Base-by-base conservation (phyloP, 2,329 filamentous ascomycete species). In the Alternaria sp. region DNA sequence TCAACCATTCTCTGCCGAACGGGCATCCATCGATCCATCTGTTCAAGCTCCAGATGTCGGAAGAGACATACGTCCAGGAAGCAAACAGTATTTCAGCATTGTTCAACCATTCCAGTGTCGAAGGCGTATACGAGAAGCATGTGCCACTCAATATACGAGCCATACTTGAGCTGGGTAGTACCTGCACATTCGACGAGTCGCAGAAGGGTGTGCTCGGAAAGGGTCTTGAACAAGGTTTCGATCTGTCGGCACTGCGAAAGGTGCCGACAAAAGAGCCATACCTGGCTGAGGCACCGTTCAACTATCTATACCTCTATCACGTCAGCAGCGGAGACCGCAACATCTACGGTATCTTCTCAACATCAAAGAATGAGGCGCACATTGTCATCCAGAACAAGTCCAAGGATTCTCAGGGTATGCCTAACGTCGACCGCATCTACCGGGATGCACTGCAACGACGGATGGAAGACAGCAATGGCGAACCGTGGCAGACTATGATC, bases 41-140 rank as follows among this genome's bases (percentile, higher is more conserved):
- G 5, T 98, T 98, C 86, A 96, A 94, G 82, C 86, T 99, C 41
- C 94, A 91, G 0, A 92, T 99, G 80, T 87, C 92, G 0, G 96
- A 99, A 78, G 90, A 96, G 60, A 86, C 92, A 0, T 99, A 96
- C 80, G 89, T 97, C 64, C 88, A 90, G 47, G 93, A 98, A 78
- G 86, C 90, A 0, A 91, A 94, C 65, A 96, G 94, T 76, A 90
- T 98, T 65, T 89, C 90, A 2, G 82, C 90, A 26, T 84, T 98
- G 2, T 95, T 97, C 83, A 94, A 95, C 67, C 94, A 99, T 76
- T 89, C 94, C 0, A 97, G 94, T 78, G 92, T 99, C 2, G 96
- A 99, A 80, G 96, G 96, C 28, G 94, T 99, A 14, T 99, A 99
- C 75, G 96, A 99, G 82, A 95, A 91, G 74, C 92, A 97, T 69